phyloP scores from a whole-genome alignment of 371 early-diverging fungal genomes.

The Mycotypha africana region DNA sequence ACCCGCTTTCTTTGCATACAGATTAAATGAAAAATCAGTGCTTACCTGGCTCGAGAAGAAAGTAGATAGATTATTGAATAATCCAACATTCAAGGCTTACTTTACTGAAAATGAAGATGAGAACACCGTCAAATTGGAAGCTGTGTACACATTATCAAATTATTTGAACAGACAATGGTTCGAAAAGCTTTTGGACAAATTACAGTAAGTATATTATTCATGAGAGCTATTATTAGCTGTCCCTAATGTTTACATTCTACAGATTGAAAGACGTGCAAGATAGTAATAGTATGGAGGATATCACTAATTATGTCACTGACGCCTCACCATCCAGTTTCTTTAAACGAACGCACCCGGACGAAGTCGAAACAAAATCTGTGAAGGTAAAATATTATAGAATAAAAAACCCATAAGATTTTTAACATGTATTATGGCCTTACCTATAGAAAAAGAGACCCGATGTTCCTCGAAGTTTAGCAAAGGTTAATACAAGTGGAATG shows the following conservation, averaged over 20 bases:
- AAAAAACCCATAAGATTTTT: constrained; percentile 13
- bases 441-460: constrained; percentile 12
- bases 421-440: neutral
- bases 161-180: constrained; percentile 18
- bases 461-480: constrained; percentile 17
- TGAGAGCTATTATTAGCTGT: no score
- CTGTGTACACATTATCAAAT: constrained; percentile 17
- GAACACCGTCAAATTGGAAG: constrained; percentile 8
- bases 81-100: neutral
- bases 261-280: no score
- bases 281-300: constrained; percentile 1
- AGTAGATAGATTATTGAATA: constrained; percentile 7
- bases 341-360: constrained; percentile 10
- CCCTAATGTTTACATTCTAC: no score
- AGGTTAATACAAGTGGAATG: constrained; percentile 21
- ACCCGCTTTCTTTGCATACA: constrained; percentile 11
- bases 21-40: constrained; percentile 11
- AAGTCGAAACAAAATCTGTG: neutral
- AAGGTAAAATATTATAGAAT: no score
- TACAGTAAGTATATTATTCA: constrained; percentile 16
- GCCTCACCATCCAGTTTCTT: constrained; percentile 11
- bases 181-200: constrained; percentile 6
- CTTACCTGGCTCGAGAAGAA: constrained; percentile 19
- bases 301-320: constrained; percentile 14
- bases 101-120: constrained; percentile 1